Evolutionary conservation across 2,329 filamentous ascomycete genomes (phyloP), one percentile per base, ranked within the genome.

Genomic region (Cadophora sp.): DNA sequence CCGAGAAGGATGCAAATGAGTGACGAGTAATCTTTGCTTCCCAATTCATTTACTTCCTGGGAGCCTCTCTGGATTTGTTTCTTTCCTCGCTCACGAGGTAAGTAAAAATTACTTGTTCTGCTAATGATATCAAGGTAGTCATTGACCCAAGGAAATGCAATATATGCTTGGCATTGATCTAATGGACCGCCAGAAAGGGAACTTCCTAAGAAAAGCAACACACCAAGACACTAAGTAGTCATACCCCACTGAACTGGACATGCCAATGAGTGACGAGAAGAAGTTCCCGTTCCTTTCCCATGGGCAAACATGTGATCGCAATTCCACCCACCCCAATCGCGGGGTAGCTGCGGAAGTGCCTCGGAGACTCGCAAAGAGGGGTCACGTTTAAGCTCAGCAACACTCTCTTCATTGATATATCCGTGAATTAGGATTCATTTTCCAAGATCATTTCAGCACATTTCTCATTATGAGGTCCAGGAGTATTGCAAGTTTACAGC

Each of bases 351-450:
- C 51, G 24, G 22, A 31, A 59, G 34, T 59, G 56, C 56, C 56
- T 59, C 56, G 56, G 56, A 43, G 34, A 26, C 56, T 37, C 3
- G 22, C 34, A 59, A 55, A 40, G 56, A 59, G 56, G 56, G 56
- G 56, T 59, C 56, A 59, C 34, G 34, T 59, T 43, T 6, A 26
- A 59, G 14, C 22, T 43, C 14, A 14, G 12, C 22, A 3, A 16
- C 4, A 19, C 22, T 34, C 56, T 40, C 22, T 40, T 19, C 8
- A n/a, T 48, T 22, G 19, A 22, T 48, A 48, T 11, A 43, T 43
- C 6, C n/a, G 19, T 22, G n/a, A 19, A 48, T n/a, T 14, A 48
- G 6, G 43, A 5, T 22, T 22, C 43, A 22, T 8, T 9, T 5
- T 48, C 5, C 43, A 22, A 48, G 19, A 48, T 7, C 6, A 22